Evolutionary conservation across 768 basidiomycete species (phyloP), one percentile per base, ranked within the genome.

Genomic region (Lactarius sanguifluus): DNA sequence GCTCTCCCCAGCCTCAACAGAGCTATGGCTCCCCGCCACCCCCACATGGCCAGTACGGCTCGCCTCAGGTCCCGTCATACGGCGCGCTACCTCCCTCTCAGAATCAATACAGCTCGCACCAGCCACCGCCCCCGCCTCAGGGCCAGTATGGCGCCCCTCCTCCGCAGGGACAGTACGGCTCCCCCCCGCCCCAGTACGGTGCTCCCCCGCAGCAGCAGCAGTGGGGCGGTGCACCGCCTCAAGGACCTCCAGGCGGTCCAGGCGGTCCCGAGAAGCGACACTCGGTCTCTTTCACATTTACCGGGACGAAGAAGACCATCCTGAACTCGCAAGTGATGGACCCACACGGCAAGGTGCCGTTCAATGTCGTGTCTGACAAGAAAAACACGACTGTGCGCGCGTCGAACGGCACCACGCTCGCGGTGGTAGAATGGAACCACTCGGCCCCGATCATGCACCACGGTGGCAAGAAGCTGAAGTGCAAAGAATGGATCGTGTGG

Each of bases 401-500:
- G 16, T 38, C 55, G 15, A 43, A 64, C 9, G 57, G 60, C 23
- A 10, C 47, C 55, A 40, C 36, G 59, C 34, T 69, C 15, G 69
- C 32, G 41, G 8, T 41, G 50, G 38, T 69, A 7, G 68, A 67
- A 20, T 69, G 68, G 68, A 57, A 63, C 23, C 65, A 67, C 38
- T 47, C 59, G 41, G 50, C n/a, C 34, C 68, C 65, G 7, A 18
- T 57, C 10, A 36, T 69, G 47, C 56, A 61, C 25, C 66, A 62
- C 56, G 20, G 32, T 4, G 65, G 59, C 32, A 57, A 59, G 41
- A 66, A 69, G 41, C 30, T 55, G 6, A 62, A 59, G 61, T 34
- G n/a, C 12, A 69, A 59, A 45, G 65, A 66, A 32, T 69, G 68
- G 68, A 54, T 69, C 20, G n/a, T 30, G 34, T 61, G n/a, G 40